Evolutionary conservation across 2,329 filamentous ascomycete genomes (phyloP), one percentile per base, ranked within the genome.

Genomic region (Alternaria sp.): DNA sequence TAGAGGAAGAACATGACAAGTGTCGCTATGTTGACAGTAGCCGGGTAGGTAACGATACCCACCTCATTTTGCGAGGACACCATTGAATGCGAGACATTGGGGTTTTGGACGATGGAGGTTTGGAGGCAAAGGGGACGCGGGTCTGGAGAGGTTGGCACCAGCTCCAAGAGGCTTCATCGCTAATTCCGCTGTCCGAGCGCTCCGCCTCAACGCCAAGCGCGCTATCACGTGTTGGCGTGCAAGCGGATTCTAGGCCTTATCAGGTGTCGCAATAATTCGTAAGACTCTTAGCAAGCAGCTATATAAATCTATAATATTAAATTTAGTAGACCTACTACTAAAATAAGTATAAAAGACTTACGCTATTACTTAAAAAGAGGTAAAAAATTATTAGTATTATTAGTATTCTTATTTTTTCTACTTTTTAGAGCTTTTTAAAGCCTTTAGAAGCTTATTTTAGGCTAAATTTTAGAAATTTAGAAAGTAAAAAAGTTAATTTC

Each of bases 1-100:
- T 77, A 78, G 64, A 74, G 51, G 65, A 74, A 74, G 69, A 74
- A 77, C 52, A 78, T 54, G 61, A 75, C 56, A 50, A 79, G 74
- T 32, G 76, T 78, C 60, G 75, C 67, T 44, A 77, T 71, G 66
- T 78, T 78, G 67, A 79, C 74, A 54, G 74, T 68, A 58, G 68
- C 74, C 43, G 62, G 54, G 55, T 61, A 69, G 64, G 64, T 77
- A 75, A 45, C 54, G 36, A 60, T 45, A 46, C 59, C 59, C 49
- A 49, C 50, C 7, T 55, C 50, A 21, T 25, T 51, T 36, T 54
- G 30, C 32, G 44, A 54, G 28, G 47, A 21, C 50, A 59, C 72
- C 72, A 74, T 75, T 57, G 65, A 66, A 59, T 64, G 61, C 59
- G 61, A 68, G 69, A 68, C 72, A 72, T 74, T 59, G 57, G 54